These are phyloP conservation scores for Naegleria lovaniensis DNA, from an alignment of 208 protist species.

Conservation along the genomic window DNA sequence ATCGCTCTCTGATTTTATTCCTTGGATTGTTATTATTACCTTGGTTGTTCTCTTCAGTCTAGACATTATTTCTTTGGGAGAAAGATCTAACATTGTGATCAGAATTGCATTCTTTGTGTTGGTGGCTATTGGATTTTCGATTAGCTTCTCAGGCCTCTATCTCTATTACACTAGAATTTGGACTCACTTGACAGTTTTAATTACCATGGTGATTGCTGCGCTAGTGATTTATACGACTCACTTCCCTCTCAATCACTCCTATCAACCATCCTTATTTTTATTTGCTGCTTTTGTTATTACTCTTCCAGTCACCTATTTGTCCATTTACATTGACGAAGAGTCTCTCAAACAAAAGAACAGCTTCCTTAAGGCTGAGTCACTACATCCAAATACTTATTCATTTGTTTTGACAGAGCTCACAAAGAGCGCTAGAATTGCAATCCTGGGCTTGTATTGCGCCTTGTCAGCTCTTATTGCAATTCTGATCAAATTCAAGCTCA, in stretches of 20 bases:
- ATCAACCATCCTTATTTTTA: neutral
- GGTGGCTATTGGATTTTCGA: neutral
- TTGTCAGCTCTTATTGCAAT: neutral
- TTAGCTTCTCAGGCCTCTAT: neutral
- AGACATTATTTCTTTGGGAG: neutral
- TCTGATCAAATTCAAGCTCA: conserved; percentile 16
- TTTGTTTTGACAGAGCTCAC: neutral
- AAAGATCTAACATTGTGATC: neutral
- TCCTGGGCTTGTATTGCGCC: neutral
- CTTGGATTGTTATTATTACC: neutral
- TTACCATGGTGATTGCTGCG: neutral
- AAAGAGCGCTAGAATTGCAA: neutral
- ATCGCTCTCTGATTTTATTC: neutral
- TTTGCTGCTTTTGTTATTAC: neutral
- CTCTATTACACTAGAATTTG: neutral
- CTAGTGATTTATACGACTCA: neutral
- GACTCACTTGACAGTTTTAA: neutral
- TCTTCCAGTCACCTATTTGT: neutral
- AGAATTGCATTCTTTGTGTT: neutral
- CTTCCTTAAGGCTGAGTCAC: neutral
- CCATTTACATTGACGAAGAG: neutral
- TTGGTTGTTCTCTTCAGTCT: neutral
- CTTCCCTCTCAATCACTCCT: neutral
- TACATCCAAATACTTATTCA: neutral
- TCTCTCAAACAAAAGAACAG: neutral